Base-by-base conservation (phyloP, 2,329 filamentous ascomycete species). In the Plenodomus biglobosus region DNA sequence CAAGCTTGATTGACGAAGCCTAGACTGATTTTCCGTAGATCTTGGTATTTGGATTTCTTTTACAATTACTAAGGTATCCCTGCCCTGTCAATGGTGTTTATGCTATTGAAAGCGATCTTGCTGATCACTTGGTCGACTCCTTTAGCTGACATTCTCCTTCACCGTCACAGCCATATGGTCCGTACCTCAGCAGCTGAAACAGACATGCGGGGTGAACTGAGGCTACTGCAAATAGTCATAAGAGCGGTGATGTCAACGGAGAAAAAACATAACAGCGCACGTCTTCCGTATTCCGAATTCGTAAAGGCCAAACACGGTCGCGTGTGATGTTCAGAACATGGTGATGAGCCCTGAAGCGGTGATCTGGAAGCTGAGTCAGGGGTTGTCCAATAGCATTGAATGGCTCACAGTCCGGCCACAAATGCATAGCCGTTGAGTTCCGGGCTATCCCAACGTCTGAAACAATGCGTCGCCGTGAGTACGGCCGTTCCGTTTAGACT, bases 351-450 rank as follows among this genome's bases (percentile, higher is more conserved):
- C 27, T 32, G 27, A 11, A 8, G 27, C 15, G 6, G 11, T 32
- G 13, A 11, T 32, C 27, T 32, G 27, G 13, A n/a, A 32, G 27
- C 10, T 32, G 13, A 32, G 27, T 32, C 27, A 11, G 13, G 13
- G 27, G 27, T 11, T 11, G 27, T 11, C 27, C 27, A 32, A 32
- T 32, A 3, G 11, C 11, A 7, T 15, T 11, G 3, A 10, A 32
- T 8, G 35, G 35, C 16, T 37, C 35, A 20, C 8, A 4, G 35
- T 19, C 40, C 38, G 38, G 19, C 11, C 16, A 20, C 8, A 7
- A 40, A 24, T 22, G 38, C 38, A 40, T 40, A 24, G 38, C 38
- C 38, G 38, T 40, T 40, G n/a, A 24, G 5, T 8, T 40, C 19
- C 18, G 15, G 6, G 22, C 22, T 24, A 32, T 10, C 27, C 27